These are phyloP conservation scores for Zygoascus meyerae DNA, from an alignment of 1,139 yeast genomes.

Conservation along the genomic window DNA sequence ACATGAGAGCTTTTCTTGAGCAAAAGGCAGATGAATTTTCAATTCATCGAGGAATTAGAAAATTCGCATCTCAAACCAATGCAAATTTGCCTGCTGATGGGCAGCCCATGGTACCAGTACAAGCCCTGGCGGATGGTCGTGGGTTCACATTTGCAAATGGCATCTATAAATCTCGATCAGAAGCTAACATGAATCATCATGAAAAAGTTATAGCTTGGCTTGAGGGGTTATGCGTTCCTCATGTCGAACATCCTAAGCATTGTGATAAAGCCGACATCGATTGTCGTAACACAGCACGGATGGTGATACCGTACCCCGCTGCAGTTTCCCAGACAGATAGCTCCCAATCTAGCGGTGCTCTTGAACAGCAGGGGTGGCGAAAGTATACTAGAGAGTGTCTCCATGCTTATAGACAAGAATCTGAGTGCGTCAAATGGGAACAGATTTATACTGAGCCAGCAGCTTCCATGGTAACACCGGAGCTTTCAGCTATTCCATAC, in stretches of 20 bases:
- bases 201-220: constrained; percentile 24
- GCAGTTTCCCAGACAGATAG: constrained; percentile 12
- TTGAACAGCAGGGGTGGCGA: constrained; percentile 19
- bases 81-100: too few relatives aligned
- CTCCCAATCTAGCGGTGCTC: constrained; percentile 13
- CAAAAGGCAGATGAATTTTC: too few relatives aligned
- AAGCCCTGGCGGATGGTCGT: neutral
- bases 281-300: neutral
- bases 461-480: too few relatives aligned
- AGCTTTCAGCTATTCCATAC: neutral
- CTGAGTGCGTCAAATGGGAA: constrained; percentile 7
- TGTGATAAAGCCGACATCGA: neutral
- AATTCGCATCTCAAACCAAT: too few relatives aligned
- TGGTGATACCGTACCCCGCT: constrained; percentile 14
- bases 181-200: constrained; percentile 20
- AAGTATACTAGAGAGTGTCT: constrained; percentile 16
- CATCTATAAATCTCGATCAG: constrained; percentile 20
- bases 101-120: too few relatives aligned
- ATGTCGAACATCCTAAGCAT: neutral
- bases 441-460: too few relatives aligned
- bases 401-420: constrained; percentile 19
- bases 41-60: too few relatives aligned
- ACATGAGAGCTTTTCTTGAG: too few relatives aligned
- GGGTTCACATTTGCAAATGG: constrained; percentile 4
- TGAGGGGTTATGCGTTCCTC: constrained; percentile 5